Percentiles rank a stretch among this genome's conserved stretches.
Evolutionary conservation across 2,329 filamentous ascomycete genomes (phyloP).

Genomic region (Rutstroemia sp.): DNA sequence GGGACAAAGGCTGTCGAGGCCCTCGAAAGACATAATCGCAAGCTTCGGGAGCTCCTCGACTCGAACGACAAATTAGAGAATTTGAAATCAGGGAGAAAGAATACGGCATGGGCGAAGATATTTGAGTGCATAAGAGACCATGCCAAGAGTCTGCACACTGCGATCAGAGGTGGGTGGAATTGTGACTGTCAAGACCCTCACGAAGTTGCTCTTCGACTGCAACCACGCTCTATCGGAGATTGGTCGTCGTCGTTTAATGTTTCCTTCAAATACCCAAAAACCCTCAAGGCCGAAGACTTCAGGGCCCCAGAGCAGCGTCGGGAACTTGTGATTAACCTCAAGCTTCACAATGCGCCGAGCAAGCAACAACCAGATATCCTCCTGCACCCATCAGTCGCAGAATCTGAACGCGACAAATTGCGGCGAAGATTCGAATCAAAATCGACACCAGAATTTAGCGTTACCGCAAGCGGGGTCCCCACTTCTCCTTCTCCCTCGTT

Average conservation of each 20-base stretch:
- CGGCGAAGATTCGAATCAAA: conserved; percentile 1
- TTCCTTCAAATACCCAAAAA: not conserved
- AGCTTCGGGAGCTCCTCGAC: conserved; percentile 17
- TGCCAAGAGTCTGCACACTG: conserved; percentile 19
- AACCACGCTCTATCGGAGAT: conserved; percentile 14
- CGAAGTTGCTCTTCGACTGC: conserved; percentile 15
- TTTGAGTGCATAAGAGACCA: conserved; percentile 20
- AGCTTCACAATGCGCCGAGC: not conserved
- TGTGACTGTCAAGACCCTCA: conserved; percentile 19
- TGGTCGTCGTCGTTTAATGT: conserved; percentile 1
- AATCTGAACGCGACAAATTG: not conserved
- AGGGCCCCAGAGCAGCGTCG: not conserved
- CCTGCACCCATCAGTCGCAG: not conserved
- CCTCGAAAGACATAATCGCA: conserved; percentile 17
- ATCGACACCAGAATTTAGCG: not conserved
- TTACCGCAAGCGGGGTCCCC: not conserved
- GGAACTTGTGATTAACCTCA: not conserved
- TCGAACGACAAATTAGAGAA: conserved; percentile 14
- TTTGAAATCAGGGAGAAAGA: conserved; percentile 14
- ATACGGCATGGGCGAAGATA: conserved; percentile 19
- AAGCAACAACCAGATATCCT: not conserved
- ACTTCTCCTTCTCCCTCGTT: not conserved
- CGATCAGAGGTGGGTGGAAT: conserved; percentile 18
- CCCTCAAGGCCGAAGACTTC: not conserved
- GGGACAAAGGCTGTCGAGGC: conserved; percentile 11